Evolutionary conservation across 2,329 filamentous ascomycete species (phyloP), one percentile per base, ranked within the genome.

Genomic region (Cladosporium sp.): DNA sequence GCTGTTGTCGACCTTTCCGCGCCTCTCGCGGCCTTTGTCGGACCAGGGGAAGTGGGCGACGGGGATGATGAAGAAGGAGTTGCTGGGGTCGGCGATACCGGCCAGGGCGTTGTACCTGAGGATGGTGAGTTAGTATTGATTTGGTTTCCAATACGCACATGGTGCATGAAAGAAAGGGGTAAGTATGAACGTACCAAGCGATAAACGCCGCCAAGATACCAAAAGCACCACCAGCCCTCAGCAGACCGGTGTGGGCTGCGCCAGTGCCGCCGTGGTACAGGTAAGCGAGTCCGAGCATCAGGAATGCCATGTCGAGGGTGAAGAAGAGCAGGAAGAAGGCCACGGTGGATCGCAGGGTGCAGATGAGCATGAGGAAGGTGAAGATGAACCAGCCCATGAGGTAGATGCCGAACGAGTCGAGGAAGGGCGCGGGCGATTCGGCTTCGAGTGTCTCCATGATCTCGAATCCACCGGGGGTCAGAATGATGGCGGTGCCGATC

Each of bases 21-120:
- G 80, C 54, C 67, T 69, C 69, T 83, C 78, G 56, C 80, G 80
- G 47, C 82, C 87, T 73, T 86, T 86, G 62, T 87, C 85, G 32
- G 88, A 92, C 92, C 92, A 96, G 48, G 91, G 92, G 79, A 96
- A 95, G 78, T 96, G 90, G 62, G 87, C 85, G 56, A 96, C 90
- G 45, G 91, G 92, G 55, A 95, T 83, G 69, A 93, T 79, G 78
- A 96, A 93, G 83, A 96, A 96, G 76, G 89, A 76, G 69, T 80
- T 79, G 54, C 68, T 72, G 53, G 69, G 70, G 61, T 80, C 76
- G n/a, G 75, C 75, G 54, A 79, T 73, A 73, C 76, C 77, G 39
- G 77, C 77, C 8, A 78, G 66, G 3, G 74, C 75, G 53, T 78
- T 77, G 63, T 79, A 79, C 58, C 59, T 59, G 47, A 30, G 15